phyloP scores from a whole-genome alignment of 306 rosid species.

The Prunus mira region DNA sequence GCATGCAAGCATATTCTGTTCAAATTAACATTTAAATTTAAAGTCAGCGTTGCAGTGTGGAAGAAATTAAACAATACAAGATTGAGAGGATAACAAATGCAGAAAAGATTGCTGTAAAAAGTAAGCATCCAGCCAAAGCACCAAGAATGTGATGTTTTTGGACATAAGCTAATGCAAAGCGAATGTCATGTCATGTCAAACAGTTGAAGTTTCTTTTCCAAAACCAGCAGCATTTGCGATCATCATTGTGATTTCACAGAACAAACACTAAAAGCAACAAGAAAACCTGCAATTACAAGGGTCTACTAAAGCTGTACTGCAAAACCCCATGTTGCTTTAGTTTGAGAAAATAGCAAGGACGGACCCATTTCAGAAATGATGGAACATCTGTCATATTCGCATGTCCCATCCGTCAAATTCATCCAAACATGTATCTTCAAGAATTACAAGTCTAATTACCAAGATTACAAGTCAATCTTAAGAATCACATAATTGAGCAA shows the following conservation, averaged over 20 bases:
- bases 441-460: not conserved
- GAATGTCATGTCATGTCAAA: constrained; percentile 11
- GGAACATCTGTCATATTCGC: too few relatives aligned
- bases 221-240: not conserved
- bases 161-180: not conserved
- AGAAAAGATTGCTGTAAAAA: not conserved
- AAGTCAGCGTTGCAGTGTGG: not conserved
- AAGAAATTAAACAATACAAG: not conserved
- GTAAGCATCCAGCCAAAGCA: not conserved
- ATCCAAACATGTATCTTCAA: not conserved
- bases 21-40: not conserved
- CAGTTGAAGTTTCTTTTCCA: not conserved
- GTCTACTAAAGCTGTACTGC: not conserved
- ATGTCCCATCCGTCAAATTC: not conserved
- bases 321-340: not conserved
- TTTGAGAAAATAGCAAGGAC: not conserved
- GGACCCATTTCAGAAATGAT: not conserved
- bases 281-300: not conserved
- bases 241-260: not conserved
- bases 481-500: not conserved
- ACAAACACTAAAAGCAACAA: not conserved
- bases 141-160: constrained; percentile 14
- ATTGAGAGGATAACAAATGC: not conserved
- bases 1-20: constrained; percentile 84
- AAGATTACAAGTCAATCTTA: not conserved